A percentile compares a stretch with the other conserved stretches of the same genome.
Conservation (phyloP, 1,139 yeast species). For the Dujonia santamariae region DNA sequence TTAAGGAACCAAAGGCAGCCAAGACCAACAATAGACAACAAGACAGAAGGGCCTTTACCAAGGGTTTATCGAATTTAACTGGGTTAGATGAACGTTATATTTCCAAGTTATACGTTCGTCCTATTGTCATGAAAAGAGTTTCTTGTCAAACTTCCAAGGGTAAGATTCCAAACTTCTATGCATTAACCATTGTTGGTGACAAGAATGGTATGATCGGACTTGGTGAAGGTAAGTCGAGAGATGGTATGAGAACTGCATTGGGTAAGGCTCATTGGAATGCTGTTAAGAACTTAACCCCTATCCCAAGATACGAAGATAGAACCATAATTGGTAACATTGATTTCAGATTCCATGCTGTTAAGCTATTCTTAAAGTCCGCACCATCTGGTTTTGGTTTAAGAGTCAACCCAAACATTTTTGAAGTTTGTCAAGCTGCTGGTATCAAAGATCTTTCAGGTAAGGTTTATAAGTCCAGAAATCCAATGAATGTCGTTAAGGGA, state of each 20-base stretch:
- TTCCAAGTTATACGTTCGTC: slow-evolving; percentile 60
- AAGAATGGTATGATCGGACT: slow-evolving; percentile 90
- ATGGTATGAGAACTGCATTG: slow-evolving; percentile 73
- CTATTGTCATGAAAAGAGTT: slow-evolving; percentile 73
- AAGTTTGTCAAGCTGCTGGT: slow-evolving; percentile 92
- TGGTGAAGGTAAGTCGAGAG: slow-evolving; percentile 92
- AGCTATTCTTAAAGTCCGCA: slow-evolving; percentile 77
- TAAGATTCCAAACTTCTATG: slow-evolving; percentile 80
- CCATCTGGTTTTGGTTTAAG: slow-evolving; percentile 94
- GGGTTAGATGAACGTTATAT: slow-evolving; percentile 72
- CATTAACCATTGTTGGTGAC: slow-evolving; percentile 90
- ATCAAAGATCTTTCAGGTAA: slow-evolving; percentile 91
- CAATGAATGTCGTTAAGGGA: slow-evolving; percentile 92
- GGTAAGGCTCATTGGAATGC: slow-evolving; percentile 94
- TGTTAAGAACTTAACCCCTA: slow-evolving; percentile 74
- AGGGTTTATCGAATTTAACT: slow-evolving; percentile 63
- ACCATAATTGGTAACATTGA: slow-evolving; percentile 86
- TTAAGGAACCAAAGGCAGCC: slow-evolving; percentile 18
- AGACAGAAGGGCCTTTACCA: slow-evolving; percentile 38
- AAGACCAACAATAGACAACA: slow-evolving; percentile 16
- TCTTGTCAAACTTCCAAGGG: slow-evolving; percentile 94
- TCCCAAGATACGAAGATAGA: slow-evolving; percentile 87
- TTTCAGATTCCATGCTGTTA: slow-evolving; percentile 83
- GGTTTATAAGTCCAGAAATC: slow-evolving; percentile 87
- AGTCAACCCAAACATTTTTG: slow-evolving; percentile 87